Evolutionary conservation across 2,329 filamentous ascomycete species (phyloP), one percentile per base, ranked within the genome.

Genomic region (Aspergillus awamori): DNA sequence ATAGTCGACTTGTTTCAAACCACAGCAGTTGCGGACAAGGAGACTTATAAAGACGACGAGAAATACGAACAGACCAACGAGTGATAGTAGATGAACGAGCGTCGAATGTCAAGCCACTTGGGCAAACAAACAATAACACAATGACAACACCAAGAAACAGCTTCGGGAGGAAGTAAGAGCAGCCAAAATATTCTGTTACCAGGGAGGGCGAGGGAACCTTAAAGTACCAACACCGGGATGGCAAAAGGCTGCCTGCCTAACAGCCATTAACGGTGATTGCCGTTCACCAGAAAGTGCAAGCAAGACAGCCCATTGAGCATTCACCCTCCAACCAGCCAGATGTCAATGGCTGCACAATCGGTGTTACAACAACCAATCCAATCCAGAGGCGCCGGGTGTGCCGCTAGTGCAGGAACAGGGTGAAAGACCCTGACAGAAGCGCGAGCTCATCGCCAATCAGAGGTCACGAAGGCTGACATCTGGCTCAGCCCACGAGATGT

Each of bases 81-180:
- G 63, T 69, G 70, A 71, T 72, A 70, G 72, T 69, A 70, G 33
- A 53, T 24, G 64, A 67, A 69, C 67, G 55, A 58, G 30, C 13
- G 48, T 38, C 45, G 41, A 11, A 11, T 57, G 38, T 33, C 43
- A 30, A 11, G 30, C 33, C 45, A 57, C n/a, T 57, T 11, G 58
- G 47, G 41, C 41, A 49, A 41, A 60, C 24, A 38, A 47, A 11
- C 43, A 61, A 48, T 51, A 58, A 58, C 57, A 57, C 28, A 30
- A 30, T 11, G 11, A 43, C 61, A 51, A 36, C 33, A 36, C 38
- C 61, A 51, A 39, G 36, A 52, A 15, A 22, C 53, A 22, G 43
- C 53, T 48, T 53, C 41, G 28, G 53, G 30, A 33, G 33, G 24
- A 55, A 53, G 53, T 49, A 58, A 61, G 52, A 48, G 22, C n/a